Evolutionary conservation across 2,329 filamentous ascomycete genomes (phyloP).

Genomic region (Mycosphaerella sp.): DNA sequence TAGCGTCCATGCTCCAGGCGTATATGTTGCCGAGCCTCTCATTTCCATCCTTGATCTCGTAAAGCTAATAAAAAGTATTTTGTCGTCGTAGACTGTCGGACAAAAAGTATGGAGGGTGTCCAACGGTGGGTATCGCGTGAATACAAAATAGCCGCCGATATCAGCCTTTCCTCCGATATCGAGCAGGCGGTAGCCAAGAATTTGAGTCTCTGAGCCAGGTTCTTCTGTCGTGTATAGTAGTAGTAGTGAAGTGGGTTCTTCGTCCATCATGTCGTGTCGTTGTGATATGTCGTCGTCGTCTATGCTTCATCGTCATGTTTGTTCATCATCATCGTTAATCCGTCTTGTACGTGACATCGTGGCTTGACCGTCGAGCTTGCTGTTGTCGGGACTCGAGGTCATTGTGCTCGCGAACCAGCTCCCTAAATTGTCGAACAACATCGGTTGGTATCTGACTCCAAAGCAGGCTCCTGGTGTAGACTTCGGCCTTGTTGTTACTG

Average conservation of each 20-base stretch:
- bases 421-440: slow-evolving; percentile 85
- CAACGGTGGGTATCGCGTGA: slow-evolving; percentile 19
- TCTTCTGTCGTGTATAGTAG: slow-evolving; percentile 15
- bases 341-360: slow-evolving; percentile 16
- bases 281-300: slow-evolving; percentile 14
- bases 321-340: slow-evolving; percentile 13
- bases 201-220: slow-evolving; percentile 16
- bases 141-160: slow-evolving; percentile 9
- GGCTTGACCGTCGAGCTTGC: slow-evolving; percentile 13
- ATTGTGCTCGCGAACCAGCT: slow-evolving; percentile 66
- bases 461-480: slow-evolving; percentile 85
- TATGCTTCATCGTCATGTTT: slow-evolving; percentile 6
- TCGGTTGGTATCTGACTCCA: slow-evolving; percentile 92
- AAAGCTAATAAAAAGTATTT: neutral
- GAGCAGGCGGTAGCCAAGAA: slow-evolving; percentile 3
- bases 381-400: slow-evolving; percentile 27
- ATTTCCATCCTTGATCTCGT: neutral
- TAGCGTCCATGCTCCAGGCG: neutral
- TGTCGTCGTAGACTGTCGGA: neutral
- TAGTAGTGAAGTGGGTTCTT: neutral
- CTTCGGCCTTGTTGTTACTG: slow-evolving; percentile 58
- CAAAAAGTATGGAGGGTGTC: slow-evolving; percentile 3
- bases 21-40: neutral
- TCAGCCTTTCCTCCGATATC: neutral
- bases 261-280: slow-evolving; percentile 10